Evolutionary conservation across 192 early-diverging fungal genomes (phyloP).

Genomic region (Oehlia diaphana): DNA sequence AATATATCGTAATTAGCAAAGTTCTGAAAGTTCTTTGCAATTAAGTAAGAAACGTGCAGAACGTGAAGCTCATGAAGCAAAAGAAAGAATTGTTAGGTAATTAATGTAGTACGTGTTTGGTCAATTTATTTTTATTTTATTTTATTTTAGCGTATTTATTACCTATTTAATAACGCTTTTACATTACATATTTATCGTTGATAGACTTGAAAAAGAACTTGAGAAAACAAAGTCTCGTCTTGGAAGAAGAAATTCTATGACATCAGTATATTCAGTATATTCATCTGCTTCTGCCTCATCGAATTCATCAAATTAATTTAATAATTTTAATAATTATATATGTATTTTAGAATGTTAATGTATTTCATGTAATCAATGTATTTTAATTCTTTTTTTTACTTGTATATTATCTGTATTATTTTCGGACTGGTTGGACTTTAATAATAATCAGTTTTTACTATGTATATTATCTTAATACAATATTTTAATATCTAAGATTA

Average conservation of each 20-base stretch:
- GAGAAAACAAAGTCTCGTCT: slow-evolving; percentile 40
- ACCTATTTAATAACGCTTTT: neutral
- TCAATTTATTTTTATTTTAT: neutral
- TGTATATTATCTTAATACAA: no score
- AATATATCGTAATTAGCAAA: slow-evolving; percentile 28
- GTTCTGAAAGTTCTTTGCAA: slow-evolving; percentile 36
- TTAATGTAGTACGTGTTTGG: neutral
- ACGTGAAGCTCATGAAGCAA: slow-evolving; percentile 38
- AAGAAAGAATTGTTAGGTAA: slow-evolving; percentile 39
- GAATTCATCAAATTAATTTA: neutral
- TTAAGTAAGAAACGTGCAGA: slow-evolving; percentile 37
- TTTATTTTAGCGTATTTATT: neutral
- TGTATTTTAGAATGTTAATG: no score
- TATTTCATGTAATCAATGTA: no score
- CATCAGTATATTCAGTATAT: neutral
- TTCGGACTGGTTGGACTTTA: no score
- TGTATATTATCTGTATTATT: no score
- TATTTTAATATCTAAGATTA: no score
- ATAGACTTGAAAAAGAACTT: slow-evolving; percentile 41
- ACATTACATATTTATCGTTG: neutral
- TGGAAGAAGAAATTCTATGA: slow-evolving; percentile 22
- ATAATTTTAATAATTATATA: no score
- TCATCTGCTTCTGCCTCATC: neutral
- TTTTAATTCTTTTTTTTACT: no score
- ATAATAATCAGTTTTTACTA: no score